A percentile compares a stretch with the other conserved stretches of the same genome.
These are phyloP conservation scores for Ramaria rubella DNA, from an alignment of 768 basidiomycete genomes.

Conservation along the genomic window DNA sequence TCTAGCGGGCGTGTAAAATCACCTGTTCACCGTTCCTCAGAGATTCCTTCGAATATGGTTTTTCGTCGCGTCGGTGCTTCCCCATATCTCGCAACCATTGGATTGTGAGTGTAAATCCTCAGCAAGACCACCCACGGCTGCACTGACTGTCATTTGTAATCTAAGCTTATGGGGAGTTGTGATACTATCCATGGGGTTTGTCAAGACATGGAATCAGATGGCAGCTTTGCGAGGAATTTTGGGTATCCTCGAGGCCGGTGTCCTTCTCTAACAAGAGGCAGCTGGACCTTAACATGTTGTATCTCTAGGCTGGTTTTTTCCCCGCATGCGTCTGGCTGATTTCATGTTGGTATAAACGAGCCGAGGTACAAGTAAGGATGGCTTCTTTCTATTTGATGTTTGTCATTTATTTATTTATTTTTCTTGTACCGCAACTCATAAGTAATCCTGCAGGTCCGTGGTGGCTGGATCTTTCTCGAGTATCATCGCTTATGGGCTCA, in stretches of 20 bases:
- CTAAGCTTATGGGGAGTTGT: constrained; percentile 21
- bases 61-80: constrained; percentile 21
- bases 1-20: not conserved
- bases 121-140: too few relatives aligned
- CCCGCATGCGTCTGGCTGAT: constrained; percentile 19
- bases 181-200: constrained; percentile 24
- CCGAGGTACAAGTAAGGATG: constrained; percentile 21
- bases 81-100: constrained; percentile 18
- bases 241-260: constrained; percentile 22
- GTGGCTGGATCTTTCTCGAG: constrained; percentile 13
- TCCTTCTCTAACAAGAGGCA: not conserved
- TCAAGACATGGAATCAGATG: constrained; percentile 23
- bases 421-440: not conserved
- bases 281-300: too few relatives aligned
- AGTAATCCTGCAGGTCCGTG: constrained; percentile 9
- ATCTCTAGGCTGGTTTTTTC: constrained; percentile 22
- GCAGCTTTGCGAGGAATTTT: constrained; percentile 22
- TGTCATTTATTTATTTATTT: constrained; percentile 18
- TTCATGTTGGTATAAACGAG: constrained; percentile 24
- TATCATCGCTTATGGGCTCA: constrained; percentile 14
- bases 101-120: not conserved
- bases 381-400: constrained; percentile 23
- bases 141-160: constrained; percentile 1
- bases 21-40: constrained; percentile 16
- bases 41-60: constrained; percentile 25